A percentile compares a stretch with the other conserved stretches of the same genome.
Conservation (phyloP, 2,329 filamentous ascomycete species). For the Colletotrichum aenigma region DNA sequence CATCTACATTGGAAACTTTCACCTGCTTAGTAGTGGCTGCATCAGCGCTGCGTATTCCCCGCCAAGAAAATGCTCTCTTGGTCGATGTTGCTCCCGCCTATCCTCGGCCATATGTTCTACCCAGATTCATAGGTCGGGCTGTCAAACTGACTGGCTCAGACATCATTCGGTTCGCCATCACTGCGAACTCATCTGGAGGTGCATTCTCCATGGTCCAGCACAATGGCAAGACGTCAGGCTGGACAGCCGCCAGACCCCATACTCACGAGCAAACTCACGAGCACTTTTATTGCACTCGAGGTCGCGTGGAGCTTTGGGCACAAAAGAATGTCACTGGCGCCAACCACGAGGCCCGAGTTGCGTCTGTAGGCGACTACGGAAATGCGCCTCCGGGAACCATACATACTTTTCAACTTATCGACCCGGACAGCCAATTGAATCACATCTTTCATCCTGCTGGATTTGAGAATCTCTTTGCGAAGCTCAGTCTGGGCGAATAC, state of each 20-base stretch:
- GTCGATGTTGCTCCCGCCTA: constrained; percentile 24
- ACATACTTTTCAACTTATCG: constrained; percentile 51
- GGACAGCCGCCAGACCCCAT: constrained; percentile 46
- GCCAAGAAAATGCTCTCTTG: neutral
- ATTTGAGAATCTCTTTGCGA: constrained; percentile 47
- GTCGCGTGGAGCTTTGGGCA: constrained; percentile 47
- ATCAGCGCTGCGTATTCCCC: neutral
- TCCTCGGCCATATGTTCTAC: constrained; percentile 27
- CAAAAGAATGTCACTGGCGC: constrained; percentile 20
- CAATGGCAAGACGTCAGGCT: constrained; percentile 37
- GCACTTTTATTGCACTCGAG: constrained; percentile 49
- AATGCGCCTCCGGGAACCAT: constrained; percentile 47
- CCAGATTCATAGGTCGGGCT: constrained; percentile 24
- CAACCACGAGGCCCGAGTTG: constrained; percentile 37
- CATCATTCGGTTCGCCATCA: constrained; percentile 35
- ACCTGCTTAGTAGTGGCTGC: neutral
- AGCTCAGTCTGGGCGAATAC: constrained; percentile 30
- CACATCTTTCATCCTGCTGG: constrained; percentile 49
- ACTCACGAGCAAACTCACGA: constrained; percentile 45
- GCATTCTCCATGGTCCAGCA: constrained; percentile 49
- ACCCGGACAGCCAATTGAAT: constrained; percentile 49
- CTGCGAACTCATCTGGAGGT: constrained; percentile 44
- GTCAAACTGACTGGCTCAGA: constrained; percentile 20
- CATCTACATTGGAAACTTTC: neutral
- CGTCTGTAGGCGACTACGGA: constrained; percentile 47